Evolutionary conservation across 2,329 filamentous ascomycete genomes (phyloP), one percentile per base, ranked within the genome.

Genomic region (Aspergillus neoniger): DNA sequence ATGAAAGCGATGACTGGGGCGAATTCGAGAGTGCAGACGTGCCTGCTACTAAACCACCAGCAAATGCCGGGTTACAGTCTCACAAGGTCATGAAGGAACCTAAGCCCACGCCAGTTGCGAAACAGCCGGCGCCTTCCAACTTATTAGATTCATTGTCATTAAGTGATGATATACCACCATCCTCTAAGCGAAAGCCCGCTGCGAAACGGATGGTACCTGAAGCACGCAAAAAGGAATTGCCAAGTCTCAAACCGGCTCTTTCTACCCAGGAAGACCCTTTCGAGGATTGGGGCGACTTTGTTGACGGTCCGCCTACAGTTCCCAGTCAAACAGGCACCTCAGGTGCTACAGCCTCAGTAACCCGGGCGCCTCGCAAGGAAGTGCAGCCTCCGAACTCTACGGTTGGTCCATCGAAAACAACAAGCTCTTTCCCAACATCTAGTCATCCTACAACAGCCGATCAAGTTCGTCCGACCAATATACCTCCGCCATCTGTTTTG

Each of bases 401-500:
- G 8, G 39, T 28, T 15, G 15, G 28, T 2, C 12, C 41, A 17
- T 36, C 21, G 3, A 17, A n/a, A 32, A 7, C 23, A n/a, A 19
- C 25, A 28, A 15, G 28, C 8, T 12, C 3, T 9, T 49, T 47
- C 23, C 15, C 38, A 55, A 32, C 36, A 19, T 5, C 55, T 36
- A 56, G 36, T 28, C 17, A 28, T 5, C 41, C 51, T 30, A 23
- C 28, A 32, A 23, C 39, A n/a, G 25, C 64, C 23, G 39, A 63
- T 43, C 63, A 70, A 56, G 68, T 78, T 52, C 90, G 91, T 5
- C 92, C 92, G 5, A 91, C 88, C 17, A 97, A 96, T 70, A 87
- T 97, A 7, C 94, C 94, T 9, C 94, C 94, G 4, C 94, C 94
- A 1, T 91, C 91, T 0, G 83, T 96, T 19, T 81, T 98, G 14